Evolutionary conservation across 1,284 basidiomycete genomes (phyloP).

Genomic region (Dichomitus squalens): DNA sequence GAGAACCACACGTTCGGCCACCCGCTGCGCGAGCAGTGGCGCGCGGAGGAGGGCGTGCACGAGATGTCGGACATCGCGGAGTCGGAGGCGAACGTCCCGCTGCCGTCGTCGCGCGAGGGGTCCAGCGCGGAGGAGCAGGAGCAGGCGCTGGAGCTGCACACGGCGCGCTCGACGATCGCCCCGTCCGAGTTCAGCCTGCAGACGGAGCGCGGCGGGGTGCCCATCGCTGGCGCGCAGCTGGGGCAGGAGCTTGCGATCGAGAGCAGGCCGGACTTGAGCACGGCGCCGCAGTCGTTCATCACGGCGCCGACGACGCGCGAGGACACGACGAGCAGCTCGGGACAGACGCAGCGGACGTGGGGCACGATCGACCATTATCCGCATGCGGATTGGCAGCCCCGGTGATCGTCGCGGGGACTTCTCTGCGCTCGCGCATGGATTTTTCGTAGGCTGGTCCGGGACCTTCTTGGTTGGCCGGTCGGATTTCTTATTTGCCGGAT

Average conservation of each 20-base stretch:
- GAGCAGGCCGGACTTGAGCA: slow-evolving; percentile 64
- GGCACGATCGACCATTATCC: slow-evolving; percentile 36
- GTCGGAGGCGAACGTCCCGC: slow-evolving; percentile 16
- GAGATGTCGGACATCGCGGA: slow-evolving; percentile 26
- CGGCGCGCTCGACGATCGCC: slow-evolving; percentile 26
- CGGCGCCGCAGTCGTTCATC: slow-evolving; percentile 66
- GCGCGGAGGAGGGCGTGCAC: slow-evolving; percentile 24
- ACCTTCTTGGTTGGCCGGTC: background rate
- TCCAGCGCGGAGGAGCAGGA: slow-evolving; percentile 2
- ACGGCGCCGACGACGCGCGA: slow-evolving; percentile 61
- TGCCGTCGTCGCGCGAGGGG: background rate
- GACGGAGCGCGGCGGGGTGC: slow-evolving; percentile 29
- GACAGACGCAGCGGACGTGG: slow-evolving; percentile 39
- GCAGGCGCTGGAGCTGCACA: slow-evolving; percentile 19
- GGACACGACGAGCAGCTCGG: slow-evolving; percentile 44
- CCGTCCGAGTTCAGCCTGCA: slow-evolving; percentile 25
- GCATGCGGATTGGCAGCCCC: slow-evolving; percentile 28
- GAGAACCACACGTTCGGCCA: slow-evolving; percentile 76
- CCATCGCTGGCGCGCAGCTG: slow-evolving; percentile 23
- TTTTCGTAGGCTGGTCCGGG: background rate
- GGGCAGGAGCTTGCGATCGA: slow-evolving; percentile 22
- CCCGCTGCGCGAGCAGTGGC: slow-evolving; percentile 39
- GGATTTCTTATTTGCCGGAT: slow-evolving; percentile 10
- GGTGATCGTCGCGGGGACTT: too few species aligned
- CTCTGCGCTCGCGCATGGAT: background rate